Percentiles rank a stretch among this genome's conserved stretches.
These are phyloP conservation scores for Pycnococcus provasolii DNA, from an alignment of 139 green algal species.

Conservation along the genomic window DNA sequence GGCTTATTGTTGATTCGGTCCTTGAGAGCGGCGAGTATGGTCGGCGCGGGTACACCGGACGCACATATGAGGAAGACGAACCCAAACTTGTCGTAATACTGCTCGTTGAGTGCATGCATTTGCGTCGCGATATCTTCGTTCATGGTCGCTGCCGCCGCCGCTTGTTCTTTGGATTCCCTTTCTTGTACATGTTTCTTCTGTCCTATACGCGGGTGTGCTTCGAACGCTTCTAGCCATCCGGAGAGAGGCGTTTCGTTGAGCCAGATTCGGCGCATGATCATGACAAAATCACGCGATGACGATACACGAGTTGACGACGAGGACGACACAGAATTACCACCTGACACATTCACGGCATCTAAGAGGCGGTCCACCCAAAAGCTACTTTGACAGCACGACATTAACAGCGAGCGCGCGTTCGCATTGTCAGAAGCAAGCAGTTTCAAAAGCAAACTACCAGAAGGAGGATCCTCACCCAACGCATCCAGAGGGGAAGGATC, in stretches of 20 bases:
- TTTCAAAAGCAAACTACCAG: too few species aligned
- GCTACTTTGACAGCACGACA: too few species aligned
- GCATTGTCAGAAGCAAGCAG: too few species aligned
- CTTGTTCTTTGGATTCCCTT: constrained; percentile 41
- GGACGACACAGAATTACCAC: too few species aligned
- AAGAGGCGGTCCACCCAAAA: too few species aligned
- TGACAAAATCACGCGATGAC: too few species aligned
- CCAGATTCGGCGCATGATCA: too few species aligned
- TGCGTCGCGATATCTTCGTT: constrained; percentile 25
- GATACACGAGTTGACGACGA: too few species aligned
- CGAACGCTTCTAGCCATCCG: constrained; percentile 79
- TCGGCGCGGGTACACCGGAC: constrained; percentile 30
- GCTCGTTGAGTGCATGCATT: constrained; percentile 51
- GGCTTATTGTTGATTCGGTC: constrained; percentile 42
- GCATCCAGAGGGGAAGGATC: too few species aligned
- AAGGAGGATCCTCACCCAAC: too few species aligned
- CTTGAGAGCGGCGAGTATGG: constrained; percentile 23
- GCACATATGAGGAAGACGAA: constrained; percentile 92
- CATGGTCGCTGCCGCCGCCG: constrained; percentile 20
- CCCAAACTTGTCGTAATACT: constrained; percentile 74
- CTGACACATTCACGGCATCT: too few species aligned
- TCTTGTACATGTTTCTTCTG: constrained; percentile 30
- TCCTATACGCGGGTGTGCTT: constrained; percentile 75
- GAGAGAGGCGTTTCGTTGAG: not conserved
- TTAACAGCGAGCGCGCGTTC: too few species aligned